Evolutionary conservation across 1,284 basidiomycete species (phyloP).

Genomic region (Boletus holoroseus): DNA sequence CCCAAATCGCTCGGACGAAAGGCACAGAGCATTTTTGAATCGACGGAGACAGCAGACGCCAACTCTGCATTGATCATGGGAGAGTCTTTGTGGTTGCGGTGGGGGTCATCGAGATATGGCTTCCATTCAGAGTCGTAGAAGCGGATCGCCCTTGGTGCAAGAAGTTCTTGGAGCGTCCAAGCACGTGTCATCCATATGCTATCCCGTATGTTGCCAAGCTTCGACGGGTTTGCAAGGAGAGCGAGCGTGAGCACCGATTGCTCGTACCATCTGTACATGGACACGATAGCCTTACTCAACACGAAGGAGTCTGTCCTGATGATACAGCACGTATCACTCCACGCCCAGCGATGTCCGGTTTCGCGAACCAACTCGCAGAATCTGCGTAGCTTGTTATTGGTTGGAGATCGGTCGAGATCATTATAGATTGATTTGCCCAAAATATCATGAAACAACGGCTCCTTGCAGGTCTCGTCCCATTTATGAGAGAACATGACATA

Average conservation of each 20-base stretch:
- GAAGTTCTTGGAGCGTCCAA: constrained; percentile 17
- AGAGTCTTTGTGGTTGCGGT: constrained; percentile 10
- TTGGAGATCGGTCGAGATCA: constrained; percentile 2
- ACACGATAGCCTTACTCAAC: constrained; percentile 1
- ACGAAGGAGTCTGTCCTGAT: background rate
- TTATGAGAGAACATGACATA: constrained; percentile 23
- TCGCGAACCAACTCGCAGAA: constrained; percentile 8
- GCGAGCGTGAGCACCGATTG: constrained; percentile 10
- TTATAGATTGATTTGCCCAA: constrained; percentile 10
- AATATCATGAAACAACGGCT: constrained; percentile 14
- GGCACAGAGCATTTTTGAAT: too few relatives aligned
- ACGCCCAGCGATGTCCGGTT: background rate
- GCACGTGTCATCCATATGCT: constrained; percentile 9
- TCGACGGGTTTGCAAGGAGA: background rate
- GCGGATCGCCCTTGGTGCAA: constrained; percentile 7
- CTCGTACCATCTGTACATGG: constrained; percentile 19
- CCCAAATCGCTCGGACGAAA: too few relatives aligned
- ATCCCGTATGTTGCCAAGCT: background rate
- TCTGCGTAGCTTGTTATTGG: constrained; percentile 5
- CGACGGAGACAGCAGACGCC: background rate
- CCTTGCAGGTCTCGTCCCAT: constrained; percentile 11
- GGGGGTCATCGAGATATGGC: constrained; percentile 5
- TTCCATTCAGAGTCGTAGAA: constrained; percentile 16
- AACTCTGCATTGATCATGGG: constrained; percentile 3
- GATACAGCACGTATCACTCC: too few relatives aligned